phyloP scores from a whole-genome alignment of 495 filamentous ascomycete genomes.

The Lentithecium fluviatile region DNA sequence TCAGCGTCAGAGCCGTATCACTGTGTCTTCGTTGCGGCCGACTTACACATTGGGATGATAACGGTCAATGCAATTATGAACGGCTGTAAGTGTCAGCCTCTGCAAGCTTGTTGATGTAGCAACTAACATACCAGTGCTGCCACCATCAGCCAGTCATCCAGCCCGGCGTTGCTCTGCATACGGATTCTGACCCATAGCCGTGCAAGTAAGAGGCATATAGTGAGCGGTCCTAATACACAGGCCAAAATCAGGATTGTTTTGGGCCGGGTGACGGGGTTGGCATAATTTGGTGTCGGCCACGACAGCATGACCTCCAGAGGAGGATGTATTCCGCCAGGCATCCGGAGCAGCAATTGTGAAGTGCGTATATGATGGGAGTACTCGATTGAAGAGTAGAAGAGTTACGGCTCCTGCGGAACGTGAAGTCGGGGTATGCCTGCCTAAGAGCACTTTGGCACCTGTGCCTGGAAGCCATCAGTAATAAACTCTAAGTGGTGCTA shows the following conservation, averaged over 20 bases:
- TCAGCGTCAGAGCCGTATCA: background rate
- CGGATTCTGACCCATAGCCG: slow-evolving; percentile 24
- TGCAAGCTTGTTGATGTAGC: background rate
- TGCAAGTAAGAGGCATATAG: slow-evolving; percentile 11
- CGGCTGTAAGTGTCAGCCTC: slow-evolving; percentile 2
- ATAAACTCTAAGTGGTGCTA: no score
- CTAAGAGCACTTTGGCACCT: no score
- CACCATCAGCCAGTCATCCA: slow-evolving; percentile 30
- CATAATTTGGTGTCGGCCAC: slow-evolving; percentile 25
- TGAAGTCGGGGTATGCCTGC: no score
- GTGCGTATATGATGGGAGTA: no score
- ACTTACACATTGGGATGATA: background rate
- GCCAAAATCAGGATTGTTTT: slow-evolving; percentile 15
- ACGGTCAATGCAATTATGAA: slow-evolving; percentile 13
- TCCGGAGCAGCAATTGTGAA: background rate
- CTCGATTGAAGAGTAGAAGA: no score
- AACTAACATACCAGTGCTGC: slow-evolving; percentile 17
- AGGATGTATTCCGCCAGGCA: slow-evolving; percentile 28
- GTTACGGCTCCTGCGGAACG: no score
- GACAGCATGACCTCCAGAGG: slow-evolving; percentile 23
- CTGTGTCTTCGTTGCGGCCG: background rate
- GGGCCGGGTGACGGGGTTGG: slow-evolving; percentile 10
- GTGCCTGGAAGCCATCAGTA: no score
- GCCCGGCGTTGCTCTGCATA: slow-evolving; percentile 25
- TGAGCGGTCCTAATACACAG: slow-evolving; percentile 12